Evolutionary conservation across 805 yeast genomes (phyloP).

Genomic region (Myxozyma udenii): DNA sequence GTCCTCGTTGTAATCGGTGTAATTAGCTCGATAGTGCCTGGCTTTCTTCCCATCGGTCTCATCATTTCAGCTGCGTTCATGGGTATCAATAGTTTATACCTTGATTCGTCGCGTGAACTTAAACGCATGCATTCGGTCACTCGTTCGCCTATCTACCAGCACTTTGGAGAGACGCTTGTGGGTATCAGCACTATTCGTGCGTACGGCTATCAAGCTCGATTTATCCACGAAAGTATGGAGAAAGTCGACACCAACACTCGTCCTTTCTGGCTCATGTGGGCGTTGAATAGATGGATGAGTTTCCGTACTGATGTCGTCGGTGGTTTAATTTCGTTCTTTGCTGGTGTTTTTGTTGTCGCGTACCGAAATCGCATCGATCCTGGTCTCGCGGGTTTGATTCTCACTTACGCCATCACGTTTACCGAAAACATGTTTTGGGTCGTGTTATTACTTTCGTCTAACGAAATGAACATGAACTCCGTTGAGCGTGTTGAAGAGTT

Average conservation of each 20-base stretch:
- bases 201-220: slow-evolving; percentile 85
- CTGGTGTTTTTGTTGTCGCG: slow-evolving; percentile 73
- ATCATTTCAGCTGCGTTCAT: slow-evolving; percentile 59
- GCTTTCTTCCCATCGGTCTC: slow-evolving; percentile 67
- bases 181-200: slow-evolving; percentile 96
- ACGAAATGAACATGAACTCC: slow-evolving; percentile 95
- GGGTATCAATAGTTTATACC: slow-evolving; percentile 72
- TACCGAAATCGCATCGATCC: slow-evolving; percentile 71
- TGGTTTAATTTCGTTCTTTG: slow-evolving; percentile 71
- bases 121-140: slow-evolving; percentile 86
- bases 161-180: slow-evolving; percentile 85
- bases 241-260: slow-evolving; percentile 81
- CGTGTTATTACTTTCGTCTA: slow-evolving; percentile 81
- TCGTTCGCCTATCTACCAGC: slow-evolving; percentile 94
- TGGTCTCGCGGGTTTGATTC: slow-evolving; percentile 92
- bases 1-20: slow-evolving; percentile 67
- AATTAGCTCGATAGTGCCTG: slow-evolving; percentile 79
- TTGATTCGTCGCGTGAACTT: slow-evolving; percentile 85
- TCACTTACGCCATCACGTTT: slow-evolving; percentile 86
- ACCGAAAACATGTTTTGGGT: slow-evolving; percentile 89
- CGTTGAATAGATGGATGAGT: slow-evolving; percentile 89
- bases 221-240: slow-evolving; percentile 72
- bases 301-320: slow-evolving; percentile 83
- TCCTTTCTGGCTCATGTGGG: slow-evolving; percentile 94
- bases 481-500: slow-evolving; percentile 92